phyloP scores from a whole-genome alignment of 495 filamentous ascomycete species.

The Neurospora pannonica region DNA sequence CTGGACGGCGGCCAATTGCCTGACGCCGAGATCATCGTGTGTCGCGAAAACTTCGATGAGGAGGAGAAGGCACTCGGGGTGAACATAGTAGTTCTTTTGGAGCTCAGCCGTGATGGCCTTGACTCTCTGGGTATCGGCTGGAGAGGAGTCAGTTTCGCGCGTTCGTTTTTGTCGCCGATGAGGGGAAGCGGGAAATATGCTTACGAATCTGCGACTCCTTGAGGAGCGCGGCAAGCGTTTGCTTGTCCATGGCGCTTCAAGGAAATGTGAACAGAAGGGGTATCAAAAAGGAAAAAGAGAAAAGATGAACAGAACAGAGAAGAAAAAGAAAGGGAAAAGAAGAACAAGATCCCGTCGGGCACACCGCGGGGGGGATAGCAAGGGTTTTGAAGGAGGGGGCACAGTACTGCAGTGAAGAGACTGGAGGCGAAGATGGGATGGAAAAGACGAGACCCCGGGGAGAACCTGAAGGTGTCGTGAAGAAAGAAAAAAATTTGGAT shows the following conservation, averaged over 20 bases:
- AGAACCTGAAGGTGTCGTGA: constrained; percentile 3
- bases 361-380: background rate
- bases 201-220: constrained; percentile 66
- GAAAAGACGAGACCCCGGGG: constrained; percentile 1
- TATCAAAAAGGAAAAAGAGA: constrained; percentile 15
- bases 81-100: constrained; percentile 82
- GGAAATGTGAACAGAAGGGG: constrained; percentile 12
- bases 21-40: constrained; percentile 59
- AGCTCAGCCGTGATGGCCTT: constrained; percentile 85
- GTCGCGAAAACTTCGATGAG: constrained; percentile 78
- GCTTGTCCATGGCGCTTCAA: constrained; percentile 54
- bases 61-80: constrained; percentile 70
- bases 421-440: constrained; percentile 4
- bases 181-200: constrained; percentile 27
- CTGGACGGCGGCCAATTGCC: constrained; percentile 87
- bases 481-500: constrained; percentile 10
- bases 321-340: constrained; percentile 1
- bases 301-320: constrained; percentile 2
- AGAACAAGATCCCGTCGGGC: background rate
- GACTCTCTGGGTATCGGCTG: constrained; percentile 70
- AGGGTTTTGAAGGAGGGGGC: background rate
- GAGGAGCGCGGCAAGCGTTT: constrained; percentile 63
- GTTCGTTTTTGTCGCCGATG: constrained; percentile 5
- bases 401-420: constrained; percentile 5
- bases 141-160: constrained; percentile 1